Percentiles rank a stretch among this genome's conserved stretches.
phyloP scores from a whole-genome alignment of 192 early-diverging fungal genomes.

The Backusella tarrabulga region DNA sequence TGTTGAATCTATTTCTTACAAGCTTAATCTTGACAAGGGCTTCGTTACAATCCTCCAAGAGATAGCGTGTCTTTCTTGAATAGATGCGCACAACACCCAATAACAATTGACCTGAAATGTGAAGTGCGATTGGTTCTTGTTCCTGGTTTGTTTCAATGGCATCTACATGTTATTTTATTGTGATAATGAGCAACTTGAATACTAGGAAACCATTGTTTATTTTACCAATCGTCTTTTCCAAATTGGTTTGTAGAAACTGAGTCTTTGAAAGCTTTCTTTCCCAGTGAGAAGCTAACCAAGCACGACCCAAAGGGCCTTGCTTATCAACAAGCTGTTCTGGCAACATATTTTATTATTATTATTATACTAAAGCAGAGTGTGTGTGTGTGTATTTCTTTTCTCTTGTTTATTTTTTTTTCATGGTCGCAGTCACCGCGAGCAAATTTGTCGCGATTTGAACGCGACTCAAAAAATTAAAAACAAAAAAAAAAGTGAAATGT shows the following conservation, averaged over 20 bases:
- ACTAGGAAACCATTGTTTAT: neutral
- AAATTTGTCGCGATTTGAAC: neutral
- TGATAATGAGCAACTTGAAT: neutral
- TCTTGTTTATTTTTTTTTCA: neutral
- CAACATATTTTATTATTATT: conserved; percentile 25
- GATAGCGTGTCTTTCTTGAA: conserved; percentile 93
- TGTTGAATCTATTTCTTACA: conserved; percentile 44
- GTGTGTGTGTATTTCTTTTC: neutral
- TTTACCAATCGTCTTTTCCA: conserved; percentile 79
- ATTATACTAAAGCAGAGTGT: neutral
- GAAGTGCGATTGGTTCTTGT: conserved; percentile 86
- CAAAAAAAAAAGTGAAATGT: neutral
- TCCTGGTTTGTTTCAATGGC: conserved; percentile 74
- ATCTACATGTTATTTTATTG: conserved; percentile 40
- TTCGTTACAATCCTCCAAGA: conserved; percentile 97
- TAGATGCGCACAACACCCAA: conserved; percentile 95
- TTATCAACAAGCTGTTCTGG: conserved; percentile 78
- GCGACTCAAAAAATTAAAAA: neutral
- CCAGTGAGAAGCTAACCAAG: conserved; percentile 98
- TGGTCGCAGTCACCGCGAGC: neutral
- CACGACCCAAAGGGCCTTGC: conserved; percentile 89
- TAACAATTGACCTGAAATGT: conserved; percentile 94
- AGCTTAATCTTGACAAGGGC: conserved; percentile 94
- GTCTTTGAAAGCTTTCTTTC: conserved; percentile 95
- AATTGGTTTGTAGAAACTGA: conserved; percentile 93